Conservation (phyloP, 495 filamentous ascomycete genomes). For the Copromyces sp. region DNA sequence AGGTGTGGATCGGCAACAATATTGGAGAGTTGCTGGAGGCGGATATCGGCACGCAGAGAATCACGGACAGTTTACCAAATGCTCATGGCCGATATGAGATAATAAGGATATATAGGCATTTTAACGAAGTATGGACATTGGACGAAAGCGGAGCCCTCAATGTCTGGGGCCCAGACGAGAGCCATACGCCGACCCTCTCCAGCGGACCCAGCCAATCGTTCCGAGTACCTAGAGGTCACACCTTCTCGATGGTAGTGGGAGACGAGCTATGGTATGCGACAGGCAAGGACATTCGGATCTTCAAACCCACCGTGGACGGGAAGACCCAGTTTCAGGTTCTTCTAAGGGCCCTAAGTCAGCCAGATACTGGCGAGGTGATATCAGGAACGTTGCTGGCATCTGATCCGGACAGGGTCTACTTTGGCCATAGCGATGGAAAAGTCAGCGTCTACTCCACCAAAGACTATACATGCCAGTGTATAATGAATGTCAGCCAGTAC, state of each 20-base stretch:
- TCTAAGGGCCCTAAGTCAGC: constrained; percentile 53
- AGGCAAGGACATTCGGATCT: constrained; percentile 81
- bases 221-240: constrained; percentile 70
- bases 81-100: constrained; percentile 77
- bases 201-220: constrained; percentile 53
- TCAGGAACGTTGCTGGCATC: constrained; percentile 65
- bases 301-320: constrained; percentile 60
- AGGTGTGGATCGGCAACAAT: constrained; percentile 87
- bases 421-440: constrained; percentile 91
- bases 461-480: constrained; percentile 61
- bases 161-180: constrained; percentile 75
- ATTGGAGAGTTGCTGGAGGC: constrained; percentile 80
- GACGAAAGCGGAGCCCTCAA: constrained; percentile 84
- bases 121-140: constrained; percentile 85
- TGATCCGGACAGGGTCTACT: constrained; percentile 72
- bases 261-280: constrained; percentile 79
- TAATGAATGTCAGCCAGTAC: constrained; percentile 81
- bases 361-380: constrained; percentile 72
- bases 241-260: constrained; percentile 73
- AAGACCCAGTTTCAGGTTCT: constrained; percentile 58
- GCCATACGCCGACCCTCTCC: constrained; percentile 61
- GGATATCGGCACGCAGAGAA: constrained; percentile 59
- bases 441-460: constrained; percentile 77
- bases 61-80: constrained; percentile 52
- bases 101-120: constrained; percentile 75